These are phyloP conservation scores for Phytomonas serpens DNA, from an alignment of 208 protist species.

Conservation along the genomic window DNA sequence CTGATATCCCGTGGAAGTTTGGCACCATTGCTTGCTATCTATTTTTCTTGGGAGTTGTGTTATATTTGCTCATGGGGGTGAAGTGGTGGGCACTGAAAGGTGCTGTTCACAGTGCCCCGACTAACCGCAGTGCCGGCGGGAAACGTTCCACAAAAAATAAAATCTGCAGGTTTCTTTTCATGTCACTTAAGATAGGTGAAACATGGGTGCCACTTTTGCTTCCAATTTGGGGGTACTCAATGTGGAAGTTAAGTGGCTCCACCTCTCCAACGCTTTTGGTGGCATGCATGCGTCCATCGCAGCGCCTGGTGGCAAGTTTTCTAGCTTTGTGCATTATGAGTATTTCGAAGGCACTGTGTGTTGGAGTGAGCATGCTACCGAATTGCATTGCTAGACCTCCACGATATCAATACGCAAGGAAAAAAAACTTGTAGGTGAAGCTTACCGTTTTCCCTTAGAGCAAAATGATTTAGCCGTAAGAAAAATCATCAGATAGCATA, in stretches of 20 bases:
- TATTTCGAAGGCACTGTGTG: neutral
- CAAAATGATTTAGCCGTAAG: neutral
- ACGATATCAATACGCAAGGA: neutral
- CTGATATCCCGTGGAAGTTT: neutral
- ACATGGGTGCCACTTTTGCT: neutral
- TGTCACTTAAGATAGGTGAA: neutral
- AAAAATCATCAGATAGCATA: neutral
- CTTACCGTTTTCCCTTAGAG: neutral
- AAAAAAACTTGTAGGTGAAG: neutral
- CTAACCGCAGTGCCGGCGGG: neutral
- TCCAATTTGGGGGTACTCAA: neutral
- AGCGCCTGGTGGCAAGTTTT: neutral
- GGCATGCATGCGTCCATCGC: neutral
- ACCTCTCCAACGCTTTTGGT: neutral
- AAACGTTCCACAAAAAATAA: neutral
- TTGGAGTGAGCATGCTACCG: neutral
- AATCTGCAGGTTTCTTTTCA: neutral
- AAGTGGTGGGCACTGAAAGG: neutral
- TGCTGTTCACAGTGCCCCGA: neutral
- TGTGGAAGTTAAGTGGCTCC: neutral
- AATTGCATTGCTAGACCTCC: neutral
- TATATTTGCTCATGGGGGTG: neutral
- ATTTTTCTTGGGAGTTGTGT: neutral
- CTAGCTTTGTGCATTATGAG: neutral
- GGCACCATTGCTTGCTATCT: neutral